Base-by-base conservation (phyloP, 352 stramenopile genomes). In the Hyaloperonospora brassicae region DNA sequence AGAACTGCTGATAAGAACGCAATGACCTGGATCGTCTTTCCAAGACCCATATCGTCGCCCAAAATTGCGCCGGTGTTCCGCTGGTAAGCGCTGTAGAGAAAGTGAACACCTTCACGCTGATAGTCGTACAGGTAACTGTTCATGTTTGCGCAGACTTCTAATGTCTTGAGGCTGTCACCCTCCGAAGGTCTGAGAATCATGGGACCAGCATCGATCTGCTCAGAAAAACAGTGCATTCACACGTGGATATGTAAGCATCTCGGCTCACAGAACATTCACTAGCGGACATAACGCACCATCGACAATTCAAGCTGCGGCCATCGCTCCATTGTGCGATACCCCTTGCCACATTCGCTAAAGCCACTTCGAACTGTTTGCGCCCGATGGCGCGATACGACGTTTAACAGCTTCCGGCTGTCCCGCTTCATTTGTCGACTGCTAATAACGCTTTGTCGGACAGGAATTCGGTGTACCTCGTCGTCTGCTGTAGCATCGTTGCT, bases 11-110 rank as follows among this genome's bases (percentile, higher is more conserved):
- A 77, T 21, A 99, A 51, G 43, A 96, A 84, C 24, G 87, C 71
- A 22, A 97, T 90, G 14, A 93, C 85, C 62, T 99, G 97, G 47
- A 96, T 86, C 7, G 93, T 97, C 62, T 97, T 97, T 6, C 88
- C 88, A 0, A 97, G 73, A 3, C 87, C 96, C 96, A 99, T 99
- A 61, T 99, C 97, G 62, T 99, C 97, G 14, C 96, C 97, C 10
- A 99, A 72, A 61, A 99, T 98, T 47, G 87, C 73, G 3, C 79
- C 76, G 34, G 72, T 76, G 57, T 70, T 61, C 13, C 60, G 59
- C 10, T 52, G 34, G 39, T 87, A 87, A 5, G 77, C 76, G 9
- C 72, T 53, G 21, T 74, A 83, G n/a, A 92, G 46, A 57, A 87
- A 92, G 17, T 78, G 55, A 12, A 70, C 77, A 3, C 82, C 82